Base-by-base conservation (phyloP, 2,329 filamentous ascomycete species). In the Aspergillus amoenus region DNA sequence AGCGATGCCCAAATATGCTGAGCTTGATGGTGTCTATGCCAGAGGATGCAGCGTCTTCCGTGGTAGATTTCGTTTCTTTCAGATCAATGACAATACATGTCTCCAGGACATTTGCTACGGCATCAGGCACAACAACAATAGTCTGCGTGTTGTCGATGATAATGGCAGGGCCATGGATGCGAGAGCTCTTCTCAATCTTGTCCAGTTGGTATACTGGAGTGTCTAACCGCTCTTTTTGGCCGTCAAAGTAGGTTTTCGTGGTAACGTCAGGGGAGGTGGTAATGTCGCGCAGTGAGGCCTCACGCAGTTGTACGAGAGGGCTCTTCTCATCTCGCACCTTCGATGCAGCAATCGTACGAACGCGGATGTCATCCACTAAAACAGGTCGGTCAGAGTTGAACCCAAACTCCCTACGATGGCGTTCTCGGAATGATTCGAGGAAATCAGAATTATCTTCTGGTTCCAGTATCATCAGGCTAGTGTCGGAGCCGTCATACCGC, bases 41-140 rank as follows among this genome's bases (percentile, higher is more conserved):
- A 3, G 68, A 66, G 3, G 64, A 56, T 3, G 55, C 40, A 1
- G 54, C 56, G 9, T 61, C 57, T 18, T 62, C 65, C 1, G 61
- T 57, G 21, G 60, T 37, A 18, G 62, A 60, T 60, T 70, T 83
- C 13, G 63, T 77, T 62, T 78, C 86, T 54, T 87, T 84, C 41
- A 94, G 83, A 62, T 96, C 91, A 68, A 97, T 93, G 6, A 97
- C 83, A 7, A 97, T 91, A 66, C 96, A 93, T 0, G 92, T 96
- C 61, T 91, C 82, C 17, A 96, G 86, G 32, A 96, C 81, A 22
- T 92, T 76, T 0, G 93, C 93, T 21, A 85, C 84, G 2, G 91
- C 85, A 30, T 84, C 84, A 0, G 93, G 93, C 0, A 90, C 90
- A 3, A 97, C 87, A 0, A 97, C 90, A 61, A 97, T 94, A 0